Conservation (phyloP, 306 rosid species). For the Cicer bijugum region DNA sequence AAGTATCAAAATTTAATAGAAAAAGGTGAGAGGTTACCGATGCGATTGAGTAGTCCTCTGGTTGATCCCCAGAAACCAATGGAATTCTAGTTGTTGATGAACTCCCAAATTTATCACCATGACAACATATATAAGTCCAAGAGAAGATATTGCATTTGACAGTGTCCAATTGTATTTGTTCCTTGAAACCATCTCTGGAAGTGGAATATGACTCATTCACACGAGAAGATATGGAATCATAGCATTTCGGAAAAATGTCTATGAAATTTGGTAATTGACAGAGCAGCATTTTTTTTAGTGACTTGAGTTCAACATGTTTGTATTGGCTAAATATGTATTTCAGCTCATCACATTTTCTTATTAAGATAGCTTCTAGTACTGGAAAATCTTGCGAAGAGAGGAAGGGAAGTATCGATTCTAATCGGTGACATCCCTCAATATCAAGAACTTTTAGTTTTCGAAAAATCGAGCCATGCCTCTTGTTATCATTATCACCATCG, state of each 20-base stretch:
- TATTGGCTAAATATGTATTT: constrained; percentile 24
- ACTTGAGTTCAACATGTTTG: background rate
- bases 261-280: background rate
- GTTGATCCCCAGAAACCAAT: background rate
- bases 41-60: background rate
- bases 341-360: background rate
- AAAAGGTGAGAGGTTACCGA: background rate
- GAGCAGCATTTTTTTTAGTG: background rate
- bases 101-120: background rate
- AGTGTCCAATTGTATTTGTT: background rate
- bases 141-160: too few relatives aligned
- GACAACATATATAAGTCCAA: background rate
- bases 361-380: background rate
- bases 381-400: background rate
- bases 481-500: background rate
- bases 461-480: background rate
- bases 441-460: background rate
- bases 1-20: background rate
- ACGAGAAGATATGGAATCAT: background rate
- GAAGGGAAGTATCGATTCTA: background rate
- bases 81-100: background rate
- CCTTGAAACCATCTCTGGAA: too few relatives aligned
- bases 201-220: background rate
- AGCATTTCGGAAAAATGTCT: background rate
- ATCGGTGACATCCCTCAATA: background rate